Evolutionary conservation across 148 eudicot genomes (phyloP), one percentile per base, ranked within the genome.

Genomic region (Nyssa sinensis): DNA sequence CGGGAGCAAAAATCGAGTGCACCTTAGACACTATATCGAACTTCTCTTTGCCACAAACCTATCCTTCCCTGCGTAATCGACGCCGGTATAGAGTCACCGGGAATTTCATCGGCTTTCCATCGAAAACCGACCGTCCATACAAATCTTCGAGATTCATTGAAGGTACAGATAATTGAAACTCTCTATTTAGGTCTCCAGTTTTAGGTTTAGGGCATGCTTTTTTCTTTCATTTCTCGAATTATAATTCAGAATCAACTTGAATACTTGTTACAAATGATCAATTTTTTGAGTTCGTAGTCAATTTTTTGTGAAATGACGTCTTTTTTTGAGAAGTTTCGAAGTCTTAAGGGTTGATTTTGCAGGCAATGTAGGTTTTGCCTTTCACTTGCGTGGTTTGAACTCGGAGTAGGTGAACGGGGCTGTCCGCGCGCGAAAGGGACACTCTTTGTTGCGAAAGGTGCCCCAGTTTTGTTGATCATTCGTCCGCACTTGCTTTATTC

Each of bases 1-100:
- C 9, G 5, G 57, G 82, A 66, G 83, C 64, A 57, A 75, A 71
- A 60, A 80, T 80, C 79, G 51, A 31, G 79, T 80, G 79, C 73
- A 64, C 79, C 79, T 70, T 71, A 64, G 29, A 31, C 75, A 75
- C 67, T 72, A 41, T 70, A 64, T n/a, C 23, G 30, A 71, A 32
- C 33, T 21, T 51, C 62, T 35, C 47, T 21, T 27, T 5, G 27
- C 75, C 66, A 14, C 71, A 67, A 78, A 78, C 49, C 74, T 51
- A 3, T 21, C 4, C 23, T 55, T 34, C 14, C 27, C 39, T 5
- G 24, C 44, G 44, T 23, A 3, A 16, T 62, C 62, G 58, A 64
- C 70, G 80, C 75, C 64, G 33, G 55, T 63, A 37, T 7, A 19
- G 17, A 3, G 59, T 55, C 49, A 10, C 11, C 31, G 77, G 72